A percentile compares a stretch with the other conserved stretches of the same genome.
These are phyloP conservation scores for Tylopilus sp. DNA, from an alignment of 768 basidiomycete species.

Conservation along the genomic window DNA sequence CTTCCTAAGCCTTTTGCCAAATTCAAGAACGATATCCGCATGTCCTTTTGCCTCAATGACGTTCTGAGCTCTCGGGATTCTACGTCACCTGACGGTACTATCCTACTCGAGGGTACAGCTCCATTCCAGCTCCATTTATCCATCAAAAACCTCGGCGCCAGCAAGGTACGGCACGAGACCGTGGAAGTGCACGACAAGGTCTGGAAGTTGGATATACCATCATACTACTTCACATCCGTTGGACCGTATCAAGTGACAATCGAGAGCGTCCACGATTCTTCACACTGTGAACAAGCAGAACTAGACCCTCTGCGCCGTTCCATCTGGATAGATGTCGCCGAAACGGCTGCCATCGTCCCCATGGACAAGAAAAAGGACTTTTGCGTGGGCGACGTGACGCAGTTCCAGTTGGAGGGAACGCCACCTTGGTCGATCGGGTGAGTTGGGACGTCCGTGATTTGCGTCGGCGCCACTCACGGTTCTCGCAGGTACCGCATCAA, in stretches of 20 bases:
- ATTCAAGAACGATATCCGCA: constrained; percentile 64
- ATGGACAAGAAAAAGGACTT: constrained; percentile 75
- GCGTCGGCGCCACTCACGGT: constrained; percentile 1
- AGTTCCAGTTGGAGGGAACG: constrained; percentile 91
- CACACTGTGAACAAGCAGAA: constrained; percentile 72
- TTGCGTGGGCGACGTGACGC: constrained; percentile 86
- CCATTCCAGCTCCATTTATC: constrained; percentile 81
- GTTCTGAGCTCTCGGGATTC: constrained; percentile 53
- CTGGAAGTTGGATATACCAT: constrained; percentile 74
- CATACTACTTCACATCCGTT: constrained; percentile 71
- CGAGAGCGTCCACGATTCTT: constrained; percentile 75
- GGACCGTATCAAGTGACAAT: constrained; percentile 81
- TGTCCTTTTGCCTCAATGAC: constrained; percentile 77
- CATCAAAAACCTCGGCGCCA: constrained; percentile 72
- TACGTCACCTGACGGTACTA: constrained; percentile 45
- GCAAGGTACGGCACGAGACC: constrained; percentile 55
- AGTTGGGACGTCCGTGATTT: constrained; percentile 17
- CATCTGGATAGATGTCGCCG: constrained; percentile 91
- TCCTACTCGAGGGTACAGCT: constrained; percentile 77
- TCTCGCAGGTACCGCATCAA: constrained; percentile 74
- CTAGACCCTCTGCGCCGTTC: constrained; percentile 58
- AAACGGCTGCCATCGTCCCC: constrained; percentile 89
- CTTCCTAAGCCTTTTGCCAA: constrained; percentile 74
- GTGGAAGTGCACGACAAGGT: constrained; percentile 46
- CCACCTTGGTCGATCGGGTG: constrained; percentile 91